A percentile compares a stretch with the other conserved stretches of the same genome.
These are phyloP conservation scores for Helenozyma rhizophorensis DNA, from an alignment of 805 yeast species.

Conservation along the genomic window DNA sequence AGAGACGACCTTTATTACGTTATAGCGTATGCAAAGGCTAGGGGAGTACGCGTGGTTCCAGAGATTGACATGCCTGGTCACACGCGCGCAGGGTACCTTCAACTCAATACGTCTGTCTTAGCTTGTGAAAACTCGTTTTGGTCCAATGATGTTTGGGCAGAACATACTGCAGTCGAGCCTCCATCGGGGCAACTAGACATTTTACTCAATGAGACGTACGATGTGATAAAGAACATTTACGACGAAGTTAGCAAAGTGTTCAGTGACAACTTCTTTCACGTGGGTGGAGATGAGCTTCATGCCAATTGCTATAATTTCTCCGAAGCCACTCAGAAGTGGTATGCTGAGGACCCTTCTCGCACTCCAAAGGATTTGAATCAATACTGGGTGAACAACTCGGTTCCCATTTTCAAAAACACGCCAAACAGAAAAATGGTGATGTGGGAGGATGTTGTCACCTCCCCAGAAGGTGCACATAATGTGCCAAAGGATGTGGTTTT, in stretches of 20 bases:
- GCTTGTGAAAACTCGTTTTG: slow-evolving; percentile 28
- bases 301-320: slow-evolving; percentile 32
- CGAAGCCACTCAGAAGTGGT: slow-evolving; percentile 21
- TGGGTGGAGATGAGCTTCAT: slow-evolving; percentile 38
- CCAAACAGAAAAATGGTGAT: slow-evolving; percentile 25
- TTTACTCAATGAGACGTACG: slow-evolving; percentile 26
- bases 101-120: slow-evolving; percentile 22
- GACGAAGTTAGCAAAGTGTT: slow-evolving; percentile 29
- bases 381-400: slow-evolving; percentile 30
- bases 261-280: slow-evolving; percentile 36
- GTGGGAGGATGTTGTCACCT: slow-evolving; percentile 37
- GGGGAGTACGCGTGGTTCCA: slow-evolving; percentile 40
- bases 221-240: slow-evolving; percentile 29
- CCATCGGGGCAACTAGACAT: slow-evolving; percentile 40
- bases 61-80: slow-evolving; percentile 43
- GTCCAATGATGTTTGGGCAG: slow-evolving; percentile 19
- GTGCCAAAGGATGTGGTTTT: slow-evolving; percentile 30
- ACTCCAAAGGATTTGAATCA: slow-evolving; percentile 28
- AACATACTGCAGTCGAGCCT: slow-evolving; percentile 31
- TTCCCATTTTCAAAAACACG: slow-evolving; percentile 27
- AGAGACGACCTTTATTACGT: slow-evolving; percentile 22
- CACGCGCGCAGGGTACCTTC: slow-evolving; percentile 35
- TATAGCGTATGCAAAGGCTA: slow-evolving; percentile 26
- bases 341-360: slow-evolving; percentile 18
- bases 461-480: slow-evolving; percentile 18